These are phyloP conservation scores for Spathaspora hagerdaliae DNA, from an alignment of 805 yeast genomes.

Conservation along the genomic window DNA sequence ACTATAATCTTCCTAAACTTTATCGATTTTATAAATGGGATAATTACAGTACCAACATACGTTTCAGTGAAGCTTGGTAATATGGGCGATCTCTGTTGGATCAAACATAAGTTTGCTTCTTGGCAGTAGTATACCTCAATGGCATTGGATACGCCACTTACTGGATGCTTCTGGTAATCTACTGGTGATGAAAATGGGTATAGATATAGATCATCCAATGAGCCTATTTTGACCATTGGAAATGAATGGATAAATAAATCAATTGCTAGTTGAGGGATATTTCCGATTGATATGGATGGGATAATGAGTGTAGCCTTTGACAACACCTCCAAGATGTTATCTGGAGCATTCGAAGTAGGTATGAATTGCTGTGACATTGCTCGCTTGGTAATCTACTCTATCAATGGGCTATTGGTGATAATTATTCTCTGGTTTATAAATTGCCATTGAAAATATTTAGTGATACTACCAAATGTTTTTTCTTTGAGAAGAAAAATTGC, in stretches of 20 bases:
- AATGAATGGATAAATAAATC: slow-evolving; percentile 72
- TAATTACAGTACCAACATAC: slow-evolving; percentile 49
- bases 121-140: slow-evolving; percentile 59
- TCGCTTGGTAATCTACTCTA: no score
- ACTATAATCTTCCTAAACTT: slow-evolving; percentile 47
- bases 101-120: slow-evolving; percentile 42
- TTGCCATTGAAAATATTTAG: no score
- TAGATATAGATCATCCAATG: slow-evolving; percentile 56
- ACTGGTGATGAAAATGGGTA: slow-evolving; percentile 84
- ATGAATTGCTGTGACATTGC: no score
- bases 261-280: slow-evolving; percentile 77
- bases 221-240: slow-evolving; percentile 46
- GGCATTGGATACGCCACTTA: slow-evolving; percentile 48
- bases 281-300: slow-evolving; percentile 84
- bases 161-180: slow-evolving; percentile 35
- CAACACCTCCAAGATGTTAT: no score
- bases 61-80: slow-evolving; percentile 55
- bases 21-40: slow-evolving; percentile 43
- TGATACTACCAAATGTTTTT: no score
- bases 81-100: slow-evolving; percentile 83
- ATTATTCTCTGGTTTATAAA: no score
- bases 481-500: no score
- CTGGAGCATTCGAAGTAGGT: no score
- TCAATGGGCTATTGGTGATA: no score
- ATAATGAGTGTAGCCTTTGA: slow-evolving; percentile 43